Evolutionary conservation across 1,139 yeast species (phyloP).

Genomic region (Candida sp.): DNA sequence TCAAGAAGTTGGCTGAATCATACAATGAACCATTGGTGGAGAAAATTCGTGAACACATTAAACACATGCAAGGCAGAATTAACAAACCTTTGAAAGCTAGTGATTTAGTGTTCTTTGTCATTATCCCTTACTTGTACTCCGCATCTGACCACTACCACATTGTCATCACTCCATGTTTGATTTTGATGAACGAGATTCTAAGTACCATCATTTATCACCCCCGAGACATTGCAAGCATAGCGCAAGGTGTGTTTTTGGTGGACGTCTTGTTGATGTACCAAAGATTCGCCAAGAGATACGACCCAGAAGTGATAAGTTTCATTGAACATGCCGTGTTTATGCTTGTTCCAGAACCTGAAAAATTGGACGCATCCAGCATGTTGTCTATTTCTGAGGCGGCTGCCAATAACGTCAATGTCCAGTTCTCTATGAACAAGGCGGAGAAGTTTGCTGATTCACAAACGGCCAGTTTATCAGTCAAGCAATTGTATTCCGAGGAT

Average conservation of each 20-base stretch:
- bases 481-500: conserved; percentile 23
- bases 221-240: conserved; percentile 26
- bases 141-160: conserved; percentile 97
- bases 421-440: conserved; percentile 7
- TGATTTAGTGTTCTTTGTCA: conserved; percentile 69
- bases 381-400: conserved; percentile 5
- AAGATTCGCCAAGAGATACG: conserved; percentile 73
- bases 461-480: conserved; percentile 15
- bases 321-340: conserved; percentile 55
- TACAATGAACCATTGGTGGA: conserved; percentile 69
- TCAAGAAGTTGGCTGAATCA: conserved; percentile 67
- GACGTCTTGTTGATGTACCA: conserved; percentile 76
- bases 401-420: conserved; percentile 2
- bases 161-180: conserved; percentile 82
- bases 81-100: conserved; percentile 35
- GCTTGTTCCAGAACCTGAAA: conserved; percentile 47
- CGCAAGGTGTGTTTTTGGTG: conserved; percentile 60
- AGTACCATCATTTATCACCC: conserved; percentile 37
- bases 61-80: conserved; percentile 54
- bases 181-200: conserved; percentile 74
- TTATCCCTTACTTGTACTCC: conserved; percentile 82
- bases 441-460: conserved; percentile 7
- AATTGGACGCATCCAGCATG: conserved; percentile 12
- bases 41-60: conserved; percentile 33
- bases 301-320: conserved; percentile 78